Percentiles rank a stretch among this genome's conserved stretches.
These are phyloP conservation scores for Podospora didyma DNA, from an alignment of 495 filamentous ascomycete genomes.

Conservation along the genomic window DNA sequence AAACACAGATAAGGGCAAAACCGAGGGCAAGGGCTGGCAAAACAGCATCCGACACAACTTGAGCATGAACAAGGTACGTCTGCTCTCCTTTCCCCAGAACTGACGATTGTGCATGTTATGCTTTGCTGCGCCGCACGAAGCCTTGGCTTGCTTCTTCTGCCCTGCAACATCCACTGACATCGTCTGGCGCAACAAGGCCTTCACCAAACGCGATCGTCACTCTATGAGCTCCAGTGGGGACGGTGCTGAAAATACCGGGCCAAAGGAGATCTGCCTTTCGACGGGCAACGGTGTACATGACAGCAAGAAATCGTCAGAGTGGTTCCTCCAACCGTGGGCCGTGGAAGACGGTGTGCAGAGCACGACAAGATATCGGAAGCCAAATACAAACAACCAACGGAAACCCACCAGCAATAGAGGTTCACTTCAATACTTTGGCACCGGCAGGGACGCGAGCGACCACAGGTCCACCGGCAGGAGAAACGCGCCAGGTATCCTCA, in stretches of 20 bases:
- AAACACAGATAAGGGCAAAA: conserved; percentile 71
- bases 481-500: not conserved
- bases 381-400: conserved; percentile 12
- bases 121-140: too few species aligned
- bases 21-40: conserved; percentile 77
- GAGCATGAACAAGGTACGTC: conserved; percentile 83
- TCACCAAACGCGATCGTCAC: conserved; percentile 37
- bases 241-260: not conserved
- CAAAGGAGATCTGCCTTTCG: not conserved
- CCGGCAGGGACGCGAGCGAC: not conserved
- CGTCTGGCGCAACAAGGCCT: conserved; percentile 32
- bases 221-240: conserved; percentile 1
- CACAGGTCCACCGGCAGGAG: not conserved
- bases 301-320: conserved; percentile 35
- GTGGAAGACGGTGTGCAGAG: conserved; percentile 37
- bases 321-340: conserved; percentile 39
- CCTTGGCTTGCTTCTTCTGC: not conserved
- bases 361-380: conserved; percentile 47
- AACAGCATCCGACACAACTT: conserved; percentile 97
- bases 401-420: conserved; percentile 7
- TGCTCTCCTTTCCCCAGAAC: not conserved
- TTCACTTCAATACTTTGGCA: not conserved
- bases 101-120: conserved; percentile 1
- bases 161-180: not conserved
- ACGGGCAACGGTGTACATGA: not conserved